Evolutionary conservation across 176 grass and related monocot genomes (phyloP), one percentile per base, ranked within the genome.

Genomic region (Panicum miliaceum): DNA sequence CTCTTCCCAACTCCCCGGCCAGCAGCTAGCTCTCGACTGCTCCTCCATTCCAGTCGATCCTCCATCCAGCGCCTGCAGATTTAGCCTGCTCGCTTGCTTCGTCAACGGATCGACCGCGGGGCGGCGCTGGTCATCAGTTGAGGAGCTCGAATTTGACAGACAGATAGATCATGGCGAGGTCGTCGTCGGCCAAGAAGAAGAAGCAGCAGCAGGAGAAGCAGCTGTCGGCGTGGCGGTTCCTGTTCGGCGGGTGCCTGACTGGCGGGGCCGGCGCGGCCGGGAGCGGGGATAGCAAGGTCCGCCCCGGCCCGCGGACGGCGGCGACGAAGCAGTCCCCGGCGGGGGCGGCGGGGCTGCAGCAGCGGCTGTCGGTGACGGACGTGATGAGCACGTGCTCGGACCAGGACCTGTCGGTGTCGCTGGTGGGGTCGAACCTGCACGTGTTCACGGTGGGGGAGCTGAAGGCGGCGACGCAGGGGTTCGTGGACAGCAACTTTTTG

Each of bases 371-470:
- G 6, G 64, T 93, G 54, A 91, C 94, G 20, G 87, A 91, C 67
- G 68, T 92, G 75, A 92, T 87, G 76, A 90, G 88, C 76, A 68
- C 53, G 22, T 79, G 84, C 22, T 89, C 94, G 50, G 90, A 92
- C 16, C 90, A 96, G 73, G 94, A 96, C 5, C 86, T 96, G 37
- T 96, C 94, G 34, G 82, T 96, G 61, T 92, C 94, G 23, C 94
- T 96, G 61, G 86, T 80, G 12, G 94, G 94, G 0, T 93, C 94
- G 0, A 96, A 96, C 81, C 86, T 96, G 5, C 81, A 89, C 8
- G 94, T 93, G 83, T 96, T 96, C 88, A 88, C 86, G 22, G 88
- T 96, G 7, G 86, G 80, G 0, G 94, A 96, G 86, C 75, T 96
- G 6, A 93, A 88, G 52, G 46, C 94, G 29, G 86, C 89, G 20